These are phyloP conservation scores for Penicillium frequentans DNA, from an alignment of 2,329 filamentous ascomycete species.

Conservation along the genomic window DNA sequence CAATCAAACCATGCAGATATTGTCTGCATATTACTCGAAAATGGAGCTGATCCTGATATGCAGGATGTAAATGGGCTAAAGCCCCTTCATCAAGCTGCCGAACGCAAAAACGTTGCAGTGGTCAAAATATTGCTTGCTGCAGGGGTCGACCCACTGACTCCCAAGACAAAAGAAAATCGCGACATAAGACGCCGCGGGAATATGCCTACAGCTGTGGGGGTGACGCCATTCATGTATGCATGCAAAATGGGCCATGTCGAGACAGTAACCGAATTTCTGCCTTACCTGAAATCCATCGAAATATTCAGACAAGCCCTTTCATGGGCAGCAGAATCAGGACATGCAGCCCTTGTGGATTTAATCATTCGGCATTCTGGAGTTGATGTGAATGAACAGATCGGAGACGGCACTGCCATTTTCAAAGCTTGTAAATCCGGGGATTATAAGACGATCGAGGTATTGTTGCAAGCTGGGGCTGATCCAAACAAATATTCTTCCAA, in stretches of 20 bases:
- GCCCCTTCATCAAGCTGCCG: constrained; percentile 21
- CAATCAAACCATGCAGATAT: constrained; percentile 9
- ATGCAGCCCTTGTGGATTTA: neutral
- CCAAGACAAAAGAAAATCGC: constrained; percentile 1
- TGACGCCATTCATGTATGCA: neutral
- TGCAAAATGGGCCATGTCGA: neutral
- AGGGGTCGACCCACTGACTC: constrained; percentile 15
- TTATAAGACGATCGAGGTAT: constrained; percentile 1
- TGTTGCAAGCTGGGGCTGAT: constrained; percentile 6
- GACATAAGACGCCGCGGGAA: neutral
- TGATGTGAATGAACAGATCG: constrained; percentile 1
- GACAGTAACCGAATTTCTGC: neutral
- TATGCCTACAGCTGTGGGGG: neutral
- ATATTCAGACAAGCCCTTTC: neutral
- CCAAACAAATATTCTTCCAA: constrained; percentile 1
- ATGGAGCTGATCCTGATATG: constrained; percentile 13
- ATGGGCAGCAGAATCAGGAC: neutral
- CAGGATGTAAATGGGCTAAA: constrained; percentile 11
- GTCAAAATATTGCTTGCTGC: constrained; percentile 18
- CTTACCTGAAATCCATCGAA: neutral
- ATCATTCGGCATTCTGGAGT: constrained; percentile 2
- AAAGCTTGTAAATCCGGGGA: neutral
- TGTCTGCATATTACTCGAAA: constrained; percentile 11
- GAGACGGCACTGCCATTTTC: constrained; percentile 1
- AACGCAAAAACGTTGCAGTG: constrained; percentile 10